Evolutionary conservation across 2,329 filamentous ascomycete genomes (phyloP).

Genomic region (Aureobasidium lini): DNA sequence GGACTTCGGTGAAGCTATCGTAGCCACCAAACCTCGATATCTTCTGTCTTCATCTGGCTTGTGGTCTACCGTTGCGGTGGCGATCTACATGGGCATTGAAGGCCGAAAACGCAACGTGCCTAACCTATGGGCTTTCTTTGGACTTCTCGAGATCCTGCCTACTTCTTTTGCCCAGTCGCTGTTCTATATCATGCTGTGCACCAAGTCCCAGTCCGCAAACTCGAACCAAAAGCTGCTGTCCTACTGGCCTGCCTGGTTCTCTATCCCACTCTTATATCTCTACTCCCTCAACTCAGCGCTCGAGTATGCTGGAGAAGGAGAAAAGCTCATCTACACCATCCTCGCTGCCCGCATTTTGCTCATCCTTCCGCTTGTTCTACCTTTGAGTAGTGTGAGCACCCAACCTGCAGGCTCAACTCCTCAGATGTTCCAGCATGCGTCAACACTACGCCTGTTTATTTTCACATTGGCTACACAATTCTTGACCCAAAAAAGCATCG

Average conservation of each 20-base stretch:
- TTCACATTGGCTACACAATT: background rate
- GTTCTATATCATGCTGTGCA: conserved; percentile 26
- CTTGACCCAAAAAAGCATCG: background rate
- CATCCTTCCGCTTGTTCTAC: conserved; percentile 18
- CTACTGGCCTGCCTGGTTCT: conserved; percentile 9
- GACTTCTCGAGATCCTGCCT: conserved; percentile 28
- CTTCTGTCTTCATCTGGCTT: conserved; percentile 23
- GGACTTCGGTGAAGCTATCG: conserved; percentile 27
- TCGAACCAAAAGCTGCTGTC: background rate
- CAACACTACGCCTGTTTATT: conserved; percentile 7
- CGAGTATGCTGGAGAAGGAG: background rate
- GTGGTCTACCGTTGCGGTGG: conserved; percentile 21
- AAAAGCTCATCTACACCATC: conserved; percentile 20
- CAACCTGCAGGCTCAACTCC: background rate
- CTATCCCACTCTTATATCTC: conserved; percentile 15
- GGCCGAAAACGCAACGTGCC: conserved; percentile 22
- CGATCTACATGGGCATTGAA: conserved; percentile 24
- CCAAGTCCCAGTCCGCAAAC: background rate
- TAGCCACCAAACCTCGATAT: conserved; percentile 18
- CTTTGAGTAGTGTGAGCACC: background rate
- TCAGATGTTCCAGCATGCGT: conserved; percentile 10
- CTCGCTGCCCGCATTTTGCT: conserved; percentile 21
- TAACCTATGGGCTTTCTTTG: conserved; percentile 27
- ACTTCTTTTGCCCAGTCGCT: conserved; percentile 29
- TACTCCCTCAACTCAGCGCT: conserved; percentile 16